Base-by-base conservation (phyloP, 164 flowering plant genomes). In the Vitis rotundifolia region DNA sequence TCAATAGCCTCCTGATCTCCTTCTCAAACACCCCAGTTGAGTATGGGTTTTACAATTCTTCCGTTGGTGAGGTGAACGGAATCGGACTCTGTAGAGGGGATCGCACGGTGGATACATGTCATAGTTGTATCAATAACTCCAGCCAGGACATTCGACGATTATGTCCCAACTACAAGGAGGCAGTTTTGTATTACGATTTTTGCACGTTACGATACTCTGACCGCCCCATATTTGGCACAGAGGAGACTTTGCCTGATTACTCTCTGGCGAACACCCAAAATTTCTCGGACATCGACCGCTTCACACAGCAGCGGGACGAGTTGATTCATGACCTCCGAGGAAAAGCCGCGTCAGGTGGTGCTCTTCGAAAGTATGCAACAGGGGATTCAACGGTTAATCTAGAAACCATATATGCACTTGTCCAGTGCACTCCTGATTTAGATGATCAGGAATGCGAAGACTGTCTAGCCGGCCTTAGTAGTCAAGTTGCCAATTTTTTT, bases 381-480 rank as follows among this genome's bases (percentile, higher is more conserved):
- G 63, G 57, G 6, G 44, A 16, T 11, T 29, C 61, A 3, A 12
- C 3, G 12, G 60, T 29, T 31, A 15, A 2, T 11, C 26, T 9
- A 11, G 10, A 56, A 13, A 49, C 58, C 5, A 10, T 74, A 11
- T 74, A 26, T 52, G 72, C 72, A 11, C 69, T 68, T 18, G 59
- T 58, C 6, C 72, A 74, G 44, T 74, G 77, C 58, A 68, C 68
- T 5, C 69, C 77, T 3, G 77, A 74, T 22, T 48, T 74, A 49
- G 16, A 68, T 1, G 29, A 56, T 19, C n/a, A 4, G 6, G 44
- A 68, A 1, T 74, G 77, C 54, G 29, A 1, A 1, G 4, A 31
- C 59, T 74, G 77, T 56, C 18, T 74, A 11, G 18, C 1, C 13
- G 37, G 22, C 22, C 22, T 22, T 22, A 22, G 1, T 22, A 22